Evolutionary conservation across 2,329 filamentous ascomycete species (phyloP).

Genomic region (Aureobasidium sp.): DNA sequence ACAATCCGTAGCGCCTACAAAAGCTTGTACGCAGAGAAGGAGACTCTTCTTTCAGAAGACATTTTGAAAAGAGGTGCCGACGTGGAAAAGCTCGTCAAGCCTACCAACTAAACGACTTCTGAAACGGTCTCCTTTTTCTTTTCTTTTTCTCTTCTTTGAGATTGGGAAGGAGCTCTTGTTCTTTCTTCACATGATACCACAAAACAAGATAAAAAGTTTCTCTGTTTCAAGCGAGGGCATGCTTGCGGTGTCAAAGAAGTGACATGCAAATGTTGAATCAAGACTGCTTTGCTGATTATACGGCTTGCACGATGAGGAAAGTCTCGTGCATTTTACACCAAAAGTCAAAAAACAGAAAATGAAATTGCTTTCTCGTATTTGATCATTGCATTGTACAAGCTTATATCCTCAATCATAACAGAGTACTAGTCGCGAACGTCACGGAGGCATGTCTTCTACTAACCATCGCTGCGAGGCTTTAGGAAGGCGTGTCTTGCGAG

Average conservation of each 20-base stretch:
- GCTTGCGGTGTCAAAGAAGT: background rate
- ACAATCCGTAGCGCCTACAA: constrained; percentile 97
- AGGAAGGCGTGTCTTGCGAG: no score
- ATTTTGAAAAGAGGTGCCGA: constrained; percentile 69
- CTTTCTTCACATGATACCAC: background rate
- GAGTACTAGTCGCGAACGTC: no score
- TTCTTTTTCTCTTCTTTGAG: background rate
- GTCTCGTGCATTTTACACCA: background rate
- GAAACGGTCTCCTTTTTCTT: background rate
- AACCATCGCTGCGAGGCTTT: no score
- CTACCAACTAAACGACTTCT: constrained; percentile 11
- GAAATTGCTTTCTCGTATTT: background rate
- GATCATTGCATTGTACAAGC: no score
- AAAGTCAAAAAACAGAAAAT: background rate
- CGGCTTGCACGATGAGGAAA: background rate
- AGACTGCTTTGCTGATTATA: background rate
- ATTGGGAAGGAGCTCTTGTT: background rate
- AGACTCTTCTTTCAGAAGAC: constrained; percentile 65
- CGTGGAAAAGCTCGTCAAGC: constrained; percentile 59
- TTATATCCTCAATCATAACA: no score
- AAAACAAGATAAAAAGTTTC: background rate
- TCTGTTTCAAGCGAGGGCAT: background rate
- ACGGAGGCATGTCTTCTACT: no score
- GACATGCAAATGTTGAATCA: background rate
- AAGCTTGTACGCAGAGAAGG: constrained; percentile 67